Conservation (phyloP, 257 asterid species). For the Gynochthodes officinalis region DNA sequence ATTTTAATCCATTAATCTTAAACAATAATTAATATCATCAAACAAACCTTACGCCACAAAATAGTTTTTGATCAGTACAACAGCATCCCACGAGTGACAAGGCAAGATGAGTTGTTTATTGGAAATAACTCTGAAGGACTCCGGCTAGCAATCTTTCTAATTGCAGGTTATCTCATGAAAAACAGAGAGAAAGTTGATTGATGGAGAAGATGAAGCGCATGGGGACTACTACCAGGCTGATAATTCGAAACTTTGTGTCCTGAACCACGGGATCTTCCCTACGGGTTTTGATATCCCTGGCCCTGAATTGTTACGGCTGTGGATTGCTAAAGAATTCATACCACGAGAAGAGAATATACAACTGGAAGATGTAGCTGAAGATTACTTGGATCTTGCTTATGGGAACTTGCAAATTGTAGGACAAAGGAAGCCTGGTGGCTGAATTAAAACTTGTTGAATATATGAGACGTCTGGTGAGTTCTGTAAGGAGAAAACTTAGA, state of each 20-base stretch:
- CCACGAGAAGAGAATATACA: neutral
- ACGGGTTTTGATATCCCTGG: neutral
- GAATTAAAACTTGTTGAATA: slow-evolving; percentile 9
- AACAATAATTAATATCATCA: too few relatives aligned
- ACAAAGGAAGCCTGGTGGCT: neutral
- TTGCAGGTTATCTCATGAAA: too few relatives aligned
- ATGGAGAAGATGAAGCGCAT: too few relatives aligned
- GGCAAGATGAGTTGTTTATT: too few relatives aligned
- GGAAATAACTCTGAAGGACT: too few relatives aligned
- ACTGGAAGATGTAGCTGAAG: neutral
- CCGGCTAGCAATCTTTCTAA: too few relatives aligned
- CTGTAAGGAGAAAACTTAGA: slow-evolving; percentile 2
- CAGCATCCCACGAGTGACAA: too few relatives aligned
- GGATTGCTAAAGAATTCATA: neutral
- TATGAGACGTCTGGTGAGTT: slow-evolving; percentile 11
- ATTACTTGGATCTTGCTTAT: neutral
- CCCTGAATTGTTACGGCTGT: neutral
- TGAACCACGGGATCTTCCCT: neutral
- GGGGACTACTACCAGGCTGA: too few relatives aligned
- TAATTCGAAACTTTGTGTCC: neutral
- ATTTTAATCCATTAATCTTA: too few relatives aligned
- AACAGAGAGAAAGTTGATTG: too few relatives aligned
- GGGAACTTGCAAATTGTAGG: slow-evolving; percentile 6
- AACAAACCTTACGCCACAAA: too few relatives aligned
- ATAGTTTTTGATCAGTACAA: too few relatives aligned